Evolutionary conservation across 176 grass and related monocot species (phyloP), one percentile per base, ranked within the genome.

Genomic region (Aegilops umbellulata): DNA sequence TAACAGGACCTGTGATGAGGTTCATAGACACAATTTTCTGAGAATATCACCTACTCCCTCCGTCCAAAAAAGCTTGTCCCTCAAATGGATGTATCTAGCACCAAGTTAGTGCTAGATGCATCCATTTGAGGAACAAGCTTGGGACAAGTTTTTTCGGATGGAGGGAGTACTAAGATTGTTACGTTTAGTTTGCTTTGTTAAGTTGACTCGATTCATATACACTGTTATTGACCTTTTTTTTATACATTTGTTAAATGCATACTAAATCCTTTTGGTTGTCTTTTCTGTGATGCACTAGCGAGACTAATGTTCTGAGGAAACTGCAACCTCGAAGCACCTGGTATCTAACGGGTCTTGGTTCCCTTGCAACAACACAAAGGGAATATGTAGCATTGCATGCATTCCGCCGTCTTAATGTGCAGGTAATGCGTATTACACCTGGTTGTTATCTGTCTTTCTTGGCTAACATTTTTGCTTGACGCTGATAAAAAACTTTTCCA

Each of bases 351-450:
- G 82, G 93, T 88, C 92, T 99, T 26, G 97, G 97, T 85, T 91
- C 97, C 83, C 97, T 99, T 83, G 94, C 97, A 62, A 99, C 97
- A 88, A 99, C 97, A 81, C 97, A 99, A 78, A 91, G 97, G 65
- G 97, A 99, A 89, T 97, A 99, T 77, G 80, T 99, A 77, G 97
- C 92, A 13, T 88, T 99, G 74, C 97, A 99, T 90, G 97, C 97
- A 7, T 97, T 99, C 72, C 92, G 97, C 73, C 90, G 89, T 44
- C 94, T 99, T 86, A 97, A 93, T 69, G 46, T 78, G 38, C 97
- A 94, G 92, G 97, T 99, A 81, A 76, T 74, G 10, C 34, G n/a
- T 80, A 76, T 46, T 80, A 51, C 38, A 69, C 47, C 23, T 64
- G 77, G 20, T 34, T 38, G 11, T 65, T 62, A 60, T 82, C 39